Base-by-base conservation (phyloP, 2,329 filamentous ascomycete genomes). In the Lomentospora prolificans region DNA sequence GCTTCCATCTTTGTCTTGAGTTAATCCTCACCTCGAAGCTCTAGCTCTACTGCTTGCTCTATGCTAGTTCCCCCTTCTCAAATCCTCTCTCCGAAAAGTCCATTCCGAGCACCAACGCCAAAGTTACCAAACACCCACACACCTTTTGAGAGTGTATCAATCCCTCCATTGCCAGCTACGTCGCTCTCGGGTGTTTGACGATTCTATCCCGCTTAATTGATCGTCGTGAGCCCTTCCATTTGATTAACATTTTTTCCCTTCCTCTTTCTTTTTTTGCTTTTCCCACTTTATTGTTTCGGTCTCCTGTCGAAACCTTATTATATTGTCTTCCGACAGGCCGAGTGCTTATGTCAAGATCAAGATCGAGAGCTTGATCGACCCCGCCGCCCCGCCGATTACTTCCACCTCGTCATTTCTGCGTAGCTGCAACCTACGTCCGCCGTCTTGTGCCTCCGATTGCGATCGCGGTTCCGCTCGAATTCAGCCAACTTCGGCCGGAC, bases 401-500 rank as follows among this genome's bases (percentile, higher is more conserved):
- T 41, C 51, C 7, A 53, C 51, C 31, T 36, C 51, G 44, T 48
- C 44, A 48, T 48, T 25, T 48, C 44, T 48, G 44, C 19, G 19
- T 48, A 48, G 44, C 10, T 22, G 22, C 44, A 22, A 22, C 44
- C 17, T 22, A 22, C 17, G 12, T 5, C 44, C 44, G 22, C 44
- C 44, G 17, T 7, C 44, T 27, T 19, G 17, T 22, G 5, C 7
- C 44, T 17, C 44, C 10, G 6, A 54, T 54, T 52, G 36, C 58
- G 51, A 64, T 60, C 65, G 64, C 62, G 63, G 58, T 60, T 62
- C 59, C 61, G 64, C 62, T 65, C 56, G 58, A 56, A 51, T 51
- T 19, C n/a, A 30, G 24, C 12, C 27, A 28, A 48, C 24, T 22
- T 25, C 44, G 44, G 36, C 36, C 50, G 50, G n/a, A 51, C 24